Evolutionary conservation across 495 filamentous ascomycete species (phyloP).

Genomic region (Penicillium canescens): DNA sequence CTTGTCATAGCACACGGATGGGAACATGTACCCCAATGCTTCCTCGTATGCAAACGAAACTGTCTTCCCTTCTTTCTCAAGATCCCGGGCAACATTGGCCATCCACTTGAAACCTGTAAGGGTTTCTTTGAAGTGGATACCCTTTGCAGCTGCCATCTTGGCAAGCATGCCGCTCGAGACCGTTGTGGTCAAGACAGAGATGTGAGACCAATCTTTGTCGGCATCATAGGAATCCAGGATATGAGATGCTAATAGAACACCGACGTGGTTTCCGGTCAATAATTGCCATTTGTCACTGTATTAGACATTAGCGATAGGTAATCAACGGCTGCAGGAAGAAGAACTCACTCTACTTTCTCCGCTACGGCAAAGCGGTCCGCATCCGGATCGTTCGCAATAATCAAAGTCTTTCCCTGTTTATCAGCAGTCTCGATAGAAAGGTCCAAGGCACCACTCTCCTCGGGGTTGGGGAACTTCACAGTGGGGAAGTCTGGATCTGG

Average conservation of each 20-base stretch:
- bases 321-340: not conserved
- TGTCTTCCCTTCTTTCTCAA: constrained; percentile 47
- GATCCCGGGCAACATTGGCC: constrained; percentile 46
- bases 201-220: constrained; percentile 29
- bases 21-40: constrained; percentile 75
- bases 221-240: constrained; percentile 47
- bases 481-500: constrained; percentile 73
- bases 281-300: constrained; percentile 55
- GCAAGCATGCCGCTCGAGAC: constrained; percentile 68
- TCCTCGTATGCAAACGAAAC: constrained; percentile 69
- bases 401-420: constrained; percentile 42
- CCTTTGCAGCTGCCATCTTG: constrained; percentile 56
- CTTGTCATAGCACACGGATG: constrained; percentile 65
- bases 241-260: constrained; percentile 61
- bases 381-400: constrained; percentile 72
- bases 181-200: constrained; percentile 61
- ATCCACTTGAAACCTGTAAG: constrained; percentile 81
- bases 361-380: constrained; percentile 72
- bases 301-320: not conserved
- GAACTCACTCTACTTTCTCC: constrained; percentile 53
- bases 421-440: constrained; percentile 60
- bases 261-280: constrained; percentile 71
- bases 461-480: constrained; percentile 70
- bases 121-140: constrained; percentile 62
- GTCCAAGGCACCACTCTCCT: constrained; percentile 69